These are phyloP conservation scores for Beauveria rudraprayagi DNA, from an alignment of 2,329 filamentous ascomycete species.

Conservation along the genomic window DNA sequence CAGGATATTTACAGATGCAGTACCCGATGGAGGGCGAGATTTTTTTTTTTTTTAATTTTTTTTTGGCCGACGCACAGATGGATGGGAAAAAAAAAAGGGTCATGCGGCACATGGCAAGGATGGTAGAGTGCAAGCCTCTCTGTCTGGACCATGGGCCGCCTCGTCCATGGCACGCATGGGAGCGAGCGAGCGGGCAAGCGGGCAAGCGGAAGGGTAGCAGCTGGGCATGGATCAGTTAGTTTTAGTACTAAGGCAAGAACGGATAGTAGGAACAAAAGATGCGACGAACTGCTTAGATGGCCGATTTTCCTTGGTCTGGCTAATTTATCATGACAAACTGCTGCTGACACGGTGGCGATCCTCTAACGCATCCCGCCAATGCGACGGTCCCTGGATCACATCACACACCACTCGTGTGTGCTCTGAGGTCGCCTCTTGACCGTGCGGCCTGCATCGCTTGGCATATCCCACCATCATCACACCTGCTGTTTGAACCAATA, in stretches of 20 bases:
- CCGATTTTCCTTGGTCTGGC: neutral
- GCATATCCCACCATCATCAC: neutral
- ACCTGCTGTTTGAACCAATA: neutral
- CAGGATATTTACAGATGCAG: constrained; percentile 13
- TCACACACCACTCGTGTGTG: neutral
- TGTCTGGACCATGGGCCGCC: neutral
- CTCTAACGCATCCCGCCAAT: neutral
- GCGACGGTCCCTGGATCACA: neutral
- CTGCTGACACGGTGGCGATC: neutral
- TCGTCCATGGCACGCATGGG: constrained; percentile 12
- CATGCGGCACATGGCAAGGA: constrained; percentile 7
- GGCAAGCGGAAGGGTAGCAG: neutral
- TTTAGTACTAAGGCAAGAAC: neutral
- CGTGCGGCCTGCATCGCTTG: constrained; percentile 1
- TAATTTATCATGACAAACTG: neutral
- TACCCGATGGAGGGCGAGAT: constrained; percentile 31
- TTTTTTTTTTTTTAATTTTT: constrained; percentile 11
- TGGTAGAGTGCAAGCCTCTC: constrained; percentile 13
- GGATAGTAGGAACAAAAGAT: neutral
- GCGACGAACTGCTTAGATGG: neutral
- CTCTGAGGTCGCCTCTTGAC: neutral
- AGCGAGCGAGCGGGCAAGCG: constrained; percentile 18
- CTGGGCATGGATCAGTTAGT: neutral
- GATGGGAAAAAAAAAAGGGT: constrained; percentile 23
- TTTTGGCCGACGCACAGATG: constrained; percentile 26